Base-by-base conservation (phyloP, 108 stramenopile species). In the Skeletonema potamos region DNA sequence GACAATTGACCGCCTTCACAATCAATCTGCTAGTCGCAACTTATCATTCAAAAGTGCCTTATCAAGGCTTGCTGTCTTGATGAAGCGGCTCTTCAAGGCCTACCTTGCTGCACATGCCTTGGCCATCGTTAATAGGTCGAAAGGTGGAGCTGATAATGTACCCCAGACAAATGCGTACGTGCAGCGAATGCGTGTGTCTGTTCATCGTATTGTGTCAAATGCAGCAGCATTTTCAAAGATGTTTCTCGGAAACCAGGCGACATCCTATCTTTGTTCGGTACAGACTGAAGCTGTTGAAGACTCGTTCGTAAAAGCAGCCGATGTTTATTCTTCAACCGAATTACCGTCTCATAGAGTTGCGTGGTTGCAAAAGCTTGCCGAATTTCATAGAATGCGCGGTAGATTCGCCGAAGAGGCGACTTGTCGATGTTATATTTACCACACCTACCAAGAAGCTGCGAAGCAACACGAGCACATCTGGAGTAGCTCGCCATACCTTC, bases 251-350 rank as follows among this genome's bases (percentile, higher is more conserved):
- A 85, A 88, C 54, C 83, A 92, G 58, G 81, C 79, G 3, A 72
- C 74, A 26, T 75, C 79, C 4, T 64, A 81, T 58, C 79, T 72
- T 27, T 63, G 68, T 17, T 66, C 68, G 15, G 83, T 95, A 51
- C 94, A 95, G 41, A 75, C 87, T 55, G 95, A 96, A 68, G 91
- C 91, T 24, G 83, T 93, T 27, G 95, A 96, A 69, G 95, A 96
- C 72, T 89, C 92, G 6, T 88, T 96, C 54, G 66, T 93, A 12
- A 84, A 68, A 56, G 95, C 95, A 33, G 95, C 95, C 18, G 83
- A 89, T 81, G 92, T 93, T 8, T 96, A 92, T 80, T 92, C 92
- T 27, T 82, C 91, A 3, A 88, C 91, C 13, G 95, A 96, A 68
- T 83, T 96, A 6, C 95, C 95, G 24, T 88, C 86, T 30, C 90